Evolutionary conservation across 306 rosid species (phyloP).

Genomic region (Castanea sativa): DNA sequence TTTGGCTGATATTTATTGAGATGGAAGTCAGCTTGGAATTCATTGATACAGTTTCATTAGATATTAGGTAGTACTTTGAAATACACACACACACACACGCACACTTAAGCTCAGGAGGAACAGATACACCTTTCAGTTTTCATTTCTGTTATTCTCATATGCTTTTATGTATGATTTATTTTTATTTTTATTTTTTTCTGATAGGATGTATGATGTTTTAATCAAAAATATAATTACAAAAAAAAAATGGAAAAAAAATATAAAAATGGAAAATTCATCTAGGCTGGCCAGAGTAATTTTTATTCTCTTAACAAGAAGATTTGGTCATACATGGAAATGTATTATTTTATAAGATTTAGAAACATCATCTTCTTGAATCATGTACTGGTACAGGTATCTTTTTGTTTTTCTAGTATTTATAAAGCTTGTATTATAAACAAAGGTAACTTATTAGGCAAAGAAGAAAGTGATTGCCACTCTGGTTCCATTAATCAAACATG

Average conservation of each 20-base stretch:
- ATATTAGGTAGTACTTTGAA: conserved; percentile 22
- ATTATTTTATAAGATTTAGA: not conserved
- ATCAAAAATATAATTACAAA: not conserved
- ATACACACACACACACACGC: no score
- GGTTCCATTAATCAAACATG: conserved; percentile 27
- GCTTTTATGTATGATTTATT: not conserved
- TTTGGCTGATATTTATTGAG: not conserved
- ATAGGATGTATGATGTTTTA: not conserved
- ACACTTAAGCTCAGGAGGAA: conserved; percentile 21
- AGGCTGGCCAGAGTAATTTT: conserved; percentile 2
- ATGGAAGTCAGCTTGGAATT: conserved; percentile 17
- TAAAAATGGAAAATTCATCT: not conserved
- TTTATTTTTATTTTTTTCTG: no score
- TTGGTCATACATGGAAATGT: conserved; percentile 14
- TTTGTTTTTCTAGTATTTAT: conserved; percentile 1
- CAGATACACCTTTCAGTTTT: conserved; percentile 21
- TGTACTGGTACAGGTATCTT: not conserved
- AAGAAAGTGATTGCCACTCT: conserved; percentile 24
- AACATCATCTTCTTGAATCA: not conserved
- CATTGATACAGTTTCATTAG: conserved; percentile 26
- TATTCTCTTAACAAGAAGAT: conserved; percentile 16
- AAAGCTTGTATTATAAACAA: conserved; percentile 24
- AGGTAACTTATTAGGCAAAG: conserved; percentile 14
- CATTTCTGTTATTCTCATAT: conserved; percentile 15
- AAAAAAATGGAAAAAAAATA: not conserved